These are phyloP conservation scores for Fusarium hostae DNA, from an alignment of 2,329 filamentous ascomycete species.

Conservation along the genomic window DNA sequence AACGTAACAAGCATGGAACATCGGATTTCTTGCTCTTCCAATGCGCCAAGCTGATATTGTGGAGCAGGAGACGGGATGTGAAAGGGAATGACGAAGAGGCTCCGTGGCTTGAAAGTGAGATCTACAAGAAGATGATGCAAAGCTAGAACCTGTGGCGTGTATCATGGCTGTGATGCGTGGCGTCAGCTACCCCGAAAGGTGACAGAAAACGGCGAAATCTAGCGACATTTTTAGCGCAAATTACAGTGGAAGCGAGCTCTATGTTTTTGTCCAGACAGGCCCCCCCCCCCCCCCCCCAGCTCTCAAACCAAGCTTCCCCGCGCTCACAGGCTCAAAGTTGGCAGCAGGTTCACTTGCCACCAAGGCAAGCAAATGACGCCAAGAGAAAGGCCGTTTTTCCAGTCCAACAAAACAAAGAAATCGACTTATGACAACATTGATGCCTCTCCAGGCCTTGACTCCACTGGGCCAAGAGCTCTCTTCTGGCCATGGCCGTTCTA, in stretches of 20 bases:
- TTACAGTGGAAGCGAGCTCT: not conserved
- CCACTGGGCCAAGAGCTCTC: constrained; percentile 1
- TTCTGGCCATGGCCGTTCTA: constrained; percentile 22
- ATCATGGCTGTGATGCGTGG: constrained; percentile 37
- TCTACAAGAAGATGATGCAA: constrained; percentile 14
- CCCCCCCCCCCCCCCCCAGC: constrained; percentile 3
- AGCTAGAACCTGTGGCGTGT: constrained; percentile 31
- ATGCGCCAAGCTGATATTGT: constrained; percentile 37
- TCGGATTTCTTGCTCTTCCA: constrained; percentile 21
- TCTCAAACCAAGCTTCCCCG: constrained; percentile 27
- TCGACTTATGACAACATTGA: constrained; percentile 15
- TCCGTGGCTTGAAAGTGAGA: constrained; percentile 26
- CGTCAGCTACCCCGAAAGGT: constrained; percentile 29
- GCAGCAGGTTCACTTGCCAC: constrained; percentile 21
- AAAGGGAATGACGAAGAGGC: constrained; percentile 36
- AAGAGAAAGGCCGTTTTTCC: constrained; percentile 24
- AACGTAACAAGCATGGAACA: constrained; percentile 7
- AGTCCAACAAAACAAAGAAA: constrained; percentile 11
- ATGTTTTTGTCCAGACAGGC: constrained; percentile 5
- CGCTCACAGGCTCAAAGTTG: constrained; percentile 26
- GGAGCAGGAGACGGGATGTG: constrained; percentile 25
- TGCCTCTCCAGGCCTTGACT: not conserved
- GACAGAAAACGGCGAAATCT: constrained; percentile 11
- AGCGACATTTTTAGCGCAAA: not conserved
- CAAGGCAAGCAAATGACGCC: constrained; percentile 29